Percentiles rank a stretch among this genome's conserved stretches.
These are phyloP conservation scores for Symbiodinium pilosum DNA, from an alignment of 73 alveolate genomes.

Conservation along the genomic window DNA sequence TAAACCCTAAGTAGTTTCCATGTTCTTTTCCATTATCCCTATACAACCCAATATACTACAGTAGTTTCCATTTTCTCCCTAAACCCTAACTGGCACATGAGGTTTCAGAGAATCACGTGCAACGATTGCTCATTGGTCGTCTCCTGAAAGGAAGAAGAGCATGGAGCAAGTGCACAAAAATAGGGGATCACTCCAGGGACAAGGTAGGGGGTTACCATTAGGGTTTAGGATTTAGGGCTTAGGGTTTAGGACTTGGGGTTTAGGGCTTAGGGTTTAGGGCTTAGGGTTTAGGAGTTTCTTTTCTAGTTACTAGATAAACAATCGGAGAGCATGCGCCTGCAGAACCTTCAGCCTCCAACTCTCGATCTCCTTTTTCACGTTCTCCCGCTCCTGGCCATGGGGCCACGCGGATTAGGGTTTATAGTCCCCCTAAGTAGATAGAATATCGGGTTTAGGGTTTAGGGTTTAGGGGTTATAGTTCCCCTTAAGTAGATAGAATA, in stretches of 20 bases:
- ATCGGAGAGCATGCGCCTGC: slow-evolving; percentile 5
- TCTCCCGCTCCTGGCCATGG: slow-evolving; percentile 25
- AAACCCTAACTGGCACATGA: too few relatives aligned
- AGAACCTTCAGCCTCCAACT: slow-evolving; percentile 46
- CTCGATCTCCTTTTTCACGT: slow-evolving; percentile 47
- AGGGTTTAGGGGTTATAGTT: background rate
- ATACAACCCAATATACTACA: too few relatives aligned
- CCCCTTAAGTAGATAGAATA: too few relatives aligned
- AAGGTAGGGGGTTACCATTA: background rate
- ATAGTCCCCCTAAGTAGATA: background rate
- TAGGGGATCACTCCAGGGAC: too few relatives aligned
- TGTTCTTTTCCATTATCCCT: too few relatives aligned
- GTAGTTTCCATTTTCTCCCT: too few relatives aligned
- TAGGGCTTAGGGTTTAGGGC: background rate
- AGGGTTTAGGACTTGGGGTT: background rate
- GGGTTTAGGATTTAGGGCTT: background rate
- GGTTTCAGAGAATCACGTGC: too few relatives aligned
- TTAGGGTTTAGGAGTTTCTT: too few relatives aligned
- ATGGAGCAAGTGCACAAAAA: too few relatives aligned
- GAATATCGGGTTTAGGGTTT: background rate
- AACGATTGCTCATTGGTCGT: too few relatives aligned
- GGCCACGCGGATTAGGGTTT: background rate
- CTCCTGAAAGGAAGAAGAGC: too few relatives aligned
- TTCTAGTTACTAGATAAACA: too few relatives aligned
- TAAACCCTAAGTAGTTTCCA: background rate